Base-by-base conservation (phyloP, 441 rosid species). In the Raphanus hybrid region DNA sequence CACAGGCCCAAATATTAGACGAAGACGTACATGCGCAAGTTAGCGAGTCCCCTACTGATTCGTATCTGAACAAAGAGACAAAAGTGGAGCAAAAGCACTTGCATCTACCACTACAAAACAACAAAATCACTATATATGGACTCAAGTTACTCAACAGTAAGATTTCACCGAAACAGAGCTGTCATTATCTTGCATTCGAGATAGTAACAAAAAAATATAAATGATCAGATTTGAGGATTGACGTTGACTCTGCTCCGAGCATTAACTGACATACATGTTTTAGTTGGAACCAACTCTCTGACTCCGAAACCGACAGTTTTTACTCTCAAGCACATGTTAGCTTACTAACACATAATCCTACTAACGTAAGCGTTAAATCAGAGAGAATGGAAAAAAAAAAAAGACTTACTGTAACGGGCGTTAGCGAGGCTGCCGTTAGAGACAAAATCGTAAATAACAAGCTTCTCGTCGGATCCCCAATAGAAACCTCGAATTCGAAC, bases 351-450 rank as follows among this genome's bases (percentile, higher is more conserved):
- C 1, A 11, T 1, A 1, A 5, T 10, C 59, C 5, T 67, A 43
- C 83, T 83, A 87, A 77, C 73, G 15, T 78, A 78, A 76, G 57
- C 88, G 4, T 26, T 26, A 35, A 20, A 7, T 10, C 14, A 18
- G 9, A 4, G 0, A 6, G 1, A 29, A 63, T 29, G 11, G 37
- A 12, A 10, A 29, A 29, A 23, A 3, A 23, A 35, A 58, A 0
- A n/a, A 70, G 9, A 61, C 94, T 91, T 74, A 92, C 97, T 80
- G 87, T 87, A 88, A 82, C 94, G 97, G 57, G 97, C 90, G 70
- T 89, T 90, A 75, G 97, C 96, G 29, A 92, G 96, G 84, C 93
- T 90, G 80, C 97, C 97, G 63, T 92, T 92, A 54, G 98, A 89
- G 74, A 90, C 98, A 77, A 88, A 93, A 81, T 93, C 94, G 70